Evolutionary conservation across 495 filamentous ascomycete genomes (phyloP), one percentile per base, ranked within the genome.

Genomic region (Neurospora pannonica): DNA sequence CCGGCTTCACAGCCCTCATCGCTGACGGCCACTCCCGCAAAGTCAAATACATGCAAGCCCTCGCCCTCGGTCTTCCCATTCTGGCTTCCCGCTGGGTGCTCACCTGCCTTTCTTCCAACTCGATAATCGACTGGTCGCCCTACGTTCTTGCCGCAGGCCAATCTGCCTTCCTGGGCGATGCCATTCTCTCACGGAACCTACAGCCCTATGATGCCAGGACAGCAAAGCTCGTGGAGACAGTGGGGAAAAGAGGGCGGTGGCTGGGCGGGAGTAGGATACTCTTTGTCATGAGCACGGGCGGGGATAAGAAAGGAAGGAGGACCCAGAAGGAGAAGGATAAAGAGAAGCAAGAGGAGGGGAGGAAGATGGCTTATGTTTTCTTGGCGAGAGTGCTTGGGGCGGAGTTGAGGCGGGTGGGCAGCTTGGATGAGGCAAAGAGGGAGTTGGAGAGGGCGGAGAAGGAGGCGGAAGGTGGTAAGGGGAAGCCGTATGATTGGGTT

Each of bases 1-100:
- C 91, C 0, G 93, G 94, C 5, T 98, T 99, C 81, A 87, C 90
- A 1, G 93, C 92, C 31, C 83, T 98, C 21, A 94, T 99, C 74
- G 91, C 96, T 0, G 92, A 98, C 80, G 88, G 88, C 37, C 91
- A 97, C 81, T 97, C 92, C 15, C 90, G 96, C n/a, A 92, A 92
- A 72, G 89, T 90, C 42, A 99, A 99, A 76, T 97, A 96, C 82
- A 92, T 99, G 87, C 95, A 98, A 80, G 96, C 96, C 0, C 89
- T 99, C 15, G 95, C 97, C 9, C 88, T 99, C 5, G 93, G 93
- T 5, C 80, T 99, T 1, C 97, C 97, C 0, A 97, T 94, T 76
- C 86, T 99, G 7, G 89, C 91, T 5, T 86, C 86, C 0, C 89
- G 90, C 38, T 99, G 97, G 97, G 84, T 98, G 72, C 85, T 88